Conservation (phyloP, 2,329 filamentous ascomycete species). For the Trichoderma brevicompactum region DNA sequence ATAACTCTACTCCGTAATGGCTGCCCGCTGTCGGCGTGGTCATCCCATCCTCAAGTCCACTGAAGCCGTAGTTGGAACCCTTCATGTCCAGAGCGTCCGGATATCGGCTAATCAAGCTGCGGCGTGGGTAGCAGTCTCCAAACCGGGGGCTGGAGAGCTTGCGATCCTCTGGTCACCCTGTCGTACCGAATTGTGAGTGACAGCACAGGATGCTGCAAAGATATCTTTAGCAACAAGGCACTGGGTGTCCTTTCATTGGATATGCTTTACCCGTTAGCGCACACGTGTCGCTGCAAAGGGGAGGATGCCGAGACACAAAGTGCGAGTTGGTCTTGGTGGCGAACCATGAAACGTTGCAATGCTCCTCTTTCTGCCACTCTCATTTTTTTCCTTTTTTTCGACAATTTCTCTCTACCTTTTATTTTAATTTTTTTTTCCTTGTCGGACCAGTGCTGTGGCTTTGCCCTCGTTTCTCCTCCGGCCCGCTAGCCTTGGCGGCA, state of each 20-base stretch:
- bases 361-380: slow-evolving; percentile 17
- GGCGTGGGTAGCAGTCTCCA: neutral
- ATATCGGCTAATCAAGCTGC: slow-evolving; percentile 1
- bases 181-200: slow-evolving; percentile 1
- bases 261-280: slow-evolving; percentile 7
- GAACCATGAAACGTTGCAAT: slow-evolving; percentile 26
- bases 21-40: no score
- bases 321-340: slow-evolving; percentile 16
- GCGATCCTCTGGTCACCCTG: neutral
- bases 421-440: neutral
- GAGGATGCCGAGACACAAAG: slow-evolving; percentile 23
- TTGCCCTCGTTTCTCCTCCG: slow-evolving; percentile 18
- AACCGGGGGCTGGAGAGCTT: neutral
- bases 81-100: neutral
- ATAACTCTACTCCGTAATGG: no score
- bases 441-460: neutral
- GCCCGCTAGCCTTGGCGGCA: slow-evolving; percentile 19
- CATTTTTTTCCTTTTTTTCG: neutral
- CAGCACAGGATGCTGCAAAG: slow-evolving; percentile 8
- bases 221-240: slow-evolving; percentile 25
- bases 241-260: slow-evolving; percentile 3
- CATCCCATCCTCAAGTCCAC: no score
- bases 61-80: no score
- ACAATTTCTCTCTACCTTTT: neutral
- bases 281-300: slow-evolving; percentile 21